Conservation (phyloP, 306 rosid species). For the Carpinus viminea region DNA sequence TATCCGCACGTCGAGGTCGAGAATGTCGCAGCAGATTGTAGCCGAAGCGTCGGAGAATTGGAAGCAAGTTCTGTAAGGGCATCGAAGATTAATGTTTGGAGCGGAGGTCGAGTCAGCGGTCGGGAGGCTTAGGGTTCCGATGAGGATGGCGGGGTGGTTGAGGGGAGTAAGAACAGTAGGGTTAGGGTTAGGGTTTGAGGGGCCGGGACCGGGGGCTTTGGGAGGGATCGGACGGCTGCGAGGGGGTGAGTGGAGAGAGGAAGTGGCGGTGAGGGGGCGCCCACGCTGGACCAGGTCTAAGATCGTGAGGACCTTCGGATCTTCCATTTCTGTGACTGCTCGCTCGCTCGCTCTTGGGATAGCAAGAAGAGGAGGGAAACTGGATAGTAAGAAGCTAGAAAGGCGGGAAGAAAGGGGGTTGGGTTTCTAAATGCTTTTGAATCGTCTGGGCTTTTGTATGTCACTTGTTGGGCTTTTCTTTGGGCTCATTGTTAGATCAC, state of each 20-base stretch:
- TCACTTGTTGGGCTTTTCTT: too few species aligned
- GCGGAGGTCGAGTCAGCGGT: not conserved
- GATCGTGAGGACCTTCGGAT: constrained; percentile 27
- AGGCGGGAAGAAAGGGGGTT: too few species aligned
- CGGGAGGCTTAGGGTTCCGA: constrained; percentile 12
- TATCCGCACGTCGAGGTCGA: constrained; percentile 42
- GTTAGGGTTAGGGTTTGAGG: constrained; percentile 26
- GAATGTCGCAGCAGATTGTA: constrained; percentile 76
- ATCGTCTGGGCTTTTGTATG: too few species aligned
- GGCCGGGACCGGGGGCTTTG: not conserved
- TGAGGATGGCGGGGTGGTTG: not conserved
- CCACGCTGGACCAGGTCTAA: constrained; percentile 44
- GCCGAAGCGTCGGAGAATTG: constrained; percentile 67
- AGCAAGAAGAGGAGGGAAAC: too few species aligned
- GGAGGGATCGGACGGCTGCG: constrained; percentile 22
- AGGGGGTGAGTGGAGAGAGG: constrained; percentile 23
- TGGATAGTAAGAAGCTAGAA: too few species aligned
- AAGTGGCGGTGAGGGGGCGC: constrained; percentile 59
- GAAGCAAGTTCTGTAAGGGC: constrained; percentile 59
- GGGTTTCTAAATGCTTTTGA: too few species aligned
- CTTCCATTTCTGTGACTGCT: constrained; percentile 37
- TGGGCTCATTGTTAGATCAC: too few species aligned
- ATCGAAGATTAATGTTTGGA: constrained; percentile 59
- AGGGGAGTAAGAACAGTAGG: not conserved
- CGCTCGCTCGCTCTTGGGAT: too few species aligned